Evolutionary conservation across 2,329 filamentous ascomycete species (phyloP).

Genomic region (Proliferodiscus dingleyae): DNA sequence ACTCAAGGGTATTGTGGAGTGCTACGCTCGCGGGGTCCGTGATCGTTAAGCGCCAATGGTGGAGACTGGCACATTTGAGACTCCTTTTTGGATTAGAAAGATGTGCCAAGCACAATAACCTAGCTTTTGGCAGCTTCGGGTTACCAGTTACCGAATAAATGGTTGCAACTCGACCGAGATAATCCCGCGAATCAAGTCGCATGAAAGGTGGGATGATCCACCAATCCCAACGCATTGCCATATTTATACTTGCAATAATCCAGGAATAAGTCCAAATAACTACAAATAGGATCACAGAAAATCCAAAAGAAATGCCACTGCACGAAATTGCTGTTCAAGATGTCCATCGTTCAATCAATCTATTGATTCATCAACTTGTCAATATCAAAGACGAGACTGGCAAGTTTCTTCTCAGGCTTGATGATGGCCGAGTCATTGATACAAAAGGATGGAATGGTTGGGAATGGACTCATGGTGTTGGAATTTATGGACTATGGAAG

Average conservation of each 20-base stretch:
- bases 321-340: constrained; percentile 3
- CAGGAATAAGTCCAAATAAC: not conserved
- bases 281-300: too few species aligned
- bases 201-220: constrained; percentile 6
- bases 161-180: not conserved
- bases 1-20: too few species aligned
- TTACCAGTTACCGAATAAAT: not conserved
- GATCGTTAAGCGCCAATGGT: too few species aligned
- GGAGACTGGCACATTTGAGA: too few species aligned
- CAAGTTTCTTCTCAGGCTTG: constrained; percentile 65
- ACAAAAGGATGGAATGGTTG: constrained; percentile 78
- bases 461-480: constrained; percentile 80
- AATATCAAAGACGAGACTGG: constrained; percentile 74
- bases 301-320: too few species aligned
- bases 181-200: not conserved
- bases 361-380: constrained; percentile 42
- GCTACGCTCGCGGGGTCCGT: too few species aligned
- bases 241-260: not conserved
- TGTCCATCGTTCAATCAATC: constrained; percentile 9
- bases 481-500: constrained; percentile 76
- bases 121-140: not conserved
- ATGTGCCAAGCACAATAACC: not conserved
- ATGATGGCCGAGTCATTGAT: constrained; percentile 65
- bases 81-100: too few species aligned
- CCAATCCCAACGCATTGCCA: not conserved